Conservation (phyloP, 768 basidiomycete genomes). For the Tulasnella sp. region DNA sequence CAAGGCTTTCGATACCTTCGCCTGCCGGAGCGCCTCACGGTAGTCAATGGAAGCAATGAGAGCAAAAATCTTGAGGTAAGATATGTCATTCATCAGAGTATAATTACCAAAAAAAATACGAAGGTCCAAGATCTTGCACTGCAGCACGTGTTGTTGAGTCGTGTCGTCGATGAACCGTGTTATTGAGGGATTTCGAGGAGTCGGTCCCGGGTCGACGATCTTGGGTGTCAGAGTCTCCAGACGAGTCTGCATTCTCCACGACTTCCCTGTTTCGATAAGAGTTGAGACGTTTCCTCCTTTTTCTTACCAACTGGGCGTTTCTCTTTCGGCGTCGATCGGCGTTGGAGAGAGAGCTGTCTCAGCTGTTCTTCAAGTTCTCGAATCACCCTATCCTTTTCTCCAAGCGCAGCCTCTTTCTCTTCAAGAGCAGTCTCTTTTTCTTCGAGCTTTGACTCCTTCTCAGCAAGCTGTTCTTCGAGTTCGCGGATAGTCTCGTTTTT, state of each 20-base stretch:
- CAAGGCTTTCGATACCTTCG: no score
- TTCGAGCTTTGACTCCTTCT: background rate
- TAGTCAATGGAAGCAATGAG: no score
- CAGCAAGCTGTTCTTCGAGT: background rate
- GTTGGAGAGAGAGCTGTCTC: background rate
- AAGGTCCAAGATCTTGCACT: no score
- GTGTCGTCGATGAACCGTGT: background rate
- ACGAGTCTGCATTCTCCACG: background rate
- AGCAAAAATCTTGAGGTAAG: no score
- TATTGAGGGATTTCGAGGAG: background rate
- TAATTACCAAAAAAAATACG: no score
- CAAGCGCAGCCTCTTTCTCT: background rate
- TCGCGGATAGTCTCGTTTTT: background rate
- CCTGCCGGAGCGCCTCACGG: no score
- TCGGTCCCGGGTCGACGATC: no score
- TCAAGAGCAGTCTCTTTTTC: background rate
- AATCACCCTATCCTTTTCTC: no score
- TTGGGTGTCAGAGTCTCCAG: no score
- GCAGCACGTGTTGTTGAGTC: background rate
- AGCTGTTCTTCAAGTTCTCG: background rate
- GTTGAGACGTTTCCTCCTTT: background rate
- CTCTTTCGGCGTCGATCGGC: background rate
- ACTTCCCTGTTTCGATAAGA: background rate
- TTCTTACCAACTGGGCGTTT: background rate
- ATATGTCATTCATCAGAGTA: no score